Conservation (phyloP, 768 basidiomycete genomes). For the Mycena vulgaris region DNA sequence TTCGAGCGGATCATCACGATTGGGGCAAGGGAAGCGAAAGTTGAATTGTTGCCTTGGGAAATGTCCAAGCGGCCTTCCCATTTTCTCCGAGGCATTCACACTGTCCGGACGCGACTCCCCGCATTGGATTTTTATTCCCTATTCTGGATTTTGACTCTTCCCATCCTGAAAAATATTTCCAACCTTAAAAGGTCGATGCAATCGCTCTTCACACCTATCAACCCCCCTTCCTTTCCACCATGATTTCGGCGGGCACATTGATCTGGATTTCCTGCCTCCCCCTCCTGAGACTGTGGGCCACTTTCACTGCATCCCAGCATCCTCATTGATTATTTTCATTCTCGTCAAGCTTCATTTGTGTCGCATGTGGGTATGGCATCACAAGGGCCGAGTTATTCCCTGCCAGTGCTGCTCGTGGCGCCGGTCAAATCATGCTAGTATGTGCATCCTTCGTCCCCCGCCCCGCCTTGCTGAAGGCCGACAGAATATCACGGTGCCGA, state of each 20-base stretch:
- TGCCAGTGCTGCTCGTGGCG: constrained; percentile 68
- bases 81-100: constrained; percentile 17
- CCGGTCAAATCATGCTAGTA: constrained; percentile 74
- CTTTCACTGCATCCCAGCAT: neutral
- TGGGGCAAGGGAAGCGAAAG: neutral
- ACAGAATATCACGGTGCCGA: constrained; percentile 73
- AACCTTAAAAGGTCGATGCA: neutral
- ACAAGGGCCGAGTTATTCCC: constrained; percentile 76
- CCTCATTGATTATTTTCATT: neutral
- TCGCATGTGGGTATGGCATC: constrained; percentile 68
- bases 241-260: constrained; percentile 59
- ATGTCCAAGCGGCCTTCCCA: neutral
- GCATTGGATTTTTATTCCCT: constrained; percentile 5
- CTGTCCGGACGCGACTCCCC: neutral
- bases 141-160: neutral
- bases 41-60: neutral
- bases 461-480: neutral
- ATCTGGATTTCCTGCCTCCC: constrained; percentile 78
- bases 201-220: neutral
- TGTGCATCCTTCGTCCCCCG: neutral
- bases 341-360: constrained; percentile 53
- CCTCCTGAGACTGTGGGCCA: constrained; percentile 69
- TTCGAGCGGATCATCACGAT: constrained; percentile 1
- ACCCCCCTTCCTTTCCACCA: constrained; percentile 10
- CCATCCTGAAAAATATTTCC: no score